Percentiles rank a stretch among this genome's conserved stretches.
phyloP scores from a whole-genome alignment of 2,329 filamentous ascomycete genomes.

The Colletotrichum cereale region DNA sequence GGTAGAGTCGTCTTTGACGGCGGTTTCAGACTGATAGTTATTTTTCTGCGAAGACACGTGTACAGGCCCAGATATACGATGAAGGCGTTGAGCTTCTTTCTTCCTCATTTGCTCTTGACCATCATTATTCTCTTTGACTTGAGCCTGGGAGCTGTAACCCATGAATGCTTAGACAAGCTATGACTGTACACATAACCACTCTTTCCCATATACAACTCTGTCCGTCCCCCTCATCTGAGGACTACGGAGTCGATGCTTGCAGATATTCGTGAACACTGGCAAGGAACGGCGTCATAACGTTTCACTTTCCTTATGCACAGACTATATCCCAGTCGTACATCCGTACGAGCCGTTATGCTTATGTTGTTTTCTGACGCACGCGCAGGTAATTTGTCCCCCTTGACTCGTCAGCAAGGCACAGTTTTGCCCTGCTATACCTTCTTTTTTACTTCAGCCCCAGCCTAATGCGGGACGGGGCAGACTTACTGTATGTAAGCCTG shows the following conservation, averaged over 20 bases:
- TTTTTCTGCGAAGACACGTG: not conserved
- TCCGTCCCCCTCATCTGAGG: conserved; percentile 4
- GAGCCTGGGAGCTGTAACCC: conserved; percentile 5
- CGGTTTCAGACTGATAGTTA: not conserved
- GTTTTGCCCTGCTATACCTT: conserved; percentile 8
- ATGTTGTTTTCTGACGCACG: conserved; percentile 31
- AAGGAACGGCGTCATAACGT: not conserved
- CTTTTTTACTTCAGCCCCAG: conserved; percentile 16
- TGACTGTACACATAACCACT: not conserved
- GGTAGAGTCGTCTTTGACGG: not conserved
- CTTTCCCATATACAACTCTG: not conserved
- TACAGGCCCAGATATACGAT: not conserved
- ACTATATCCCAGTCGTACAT: conserved; percentile 22
- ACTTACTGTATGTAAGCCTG: conserved; percentile 13
- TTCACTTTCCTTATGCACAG: conserved; percentile 26
- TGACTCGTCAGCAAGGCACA: conserved; percentile 37
- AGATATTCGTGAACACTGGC: no score
- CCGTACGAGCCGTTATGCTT: conserved; percentile 13
- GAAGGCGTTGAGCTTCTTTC: not conserved
- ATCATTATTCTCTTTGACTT: conserved; percentile 1
- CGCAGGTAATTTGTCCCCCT: conserved; percentile 12
- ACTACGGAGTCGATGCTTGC: not conserved
- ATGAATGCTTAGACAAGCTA: conserved; percentile 26
- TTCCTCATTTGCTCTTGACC: not conserved
- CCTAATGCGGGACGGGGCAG: conserved; percentile 22